Base-by-base conservation (phyloP, 1,284 basidiomycete species). In the Ustilago vetiveriae region DNA sequence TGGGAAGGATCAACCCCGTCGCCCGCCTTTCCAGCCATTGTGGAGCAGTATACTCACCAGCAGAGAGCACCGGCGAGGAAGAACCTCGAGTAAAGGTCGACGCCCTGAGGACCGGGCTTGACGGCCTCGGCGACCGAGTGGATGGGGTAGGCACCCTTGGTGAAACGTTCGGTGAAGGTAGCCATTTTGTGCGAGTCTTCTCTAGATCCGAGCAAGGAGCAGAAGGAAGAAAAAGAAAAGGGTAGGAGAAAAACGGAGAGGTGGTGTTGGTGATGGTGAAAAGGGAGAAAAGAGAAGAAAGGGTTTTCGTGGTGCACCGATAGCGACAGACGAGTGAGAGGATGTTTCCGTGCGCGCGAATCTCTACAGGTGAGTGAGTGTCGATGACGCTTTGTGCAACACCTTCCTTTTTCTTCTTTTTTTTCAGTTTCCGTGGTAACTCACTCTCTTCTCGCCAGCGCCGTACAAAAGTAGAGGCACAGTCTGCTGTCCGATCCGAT, bases 11-110 rank as follows among this genome's bases (percentile, higher is more conserved):
- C n/a, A n/a, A n/a, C n/a, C n/a, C n/a, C n/a, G n/a, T n/a, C n/a
- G n/a, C n/a, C n/a, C n/a, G n/a, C n/a, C n/a, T n/a, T n/a, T n/a
- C n/a, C n/a, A n/a, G n/a, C n/a, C n/a, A n/a, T n/a, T n/a, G n/a
- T n/a, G n/a, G n/a, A n/a, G n/a, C n/a, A n/a, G n/a, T n/a, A n/a
- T n/a, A n/a, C n/a, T 68, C 50, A 71, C 71, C 75, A 97, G 68
- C 94, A 92, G 75, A 95, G 87, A 74, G 88, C 87, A 88, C 94
- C 93, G 81, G 92, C 93, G 69, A 97, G 81, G 68, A 85, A 85
- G 83, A 86, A 86, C 59, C 85, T 82, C 50, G 85, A 67, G 83
- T 86, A 86, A 45, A 80, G 72, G 62, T 75, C 76, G 11, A 75
- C 69, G 43, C 78, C 78, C 50, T 67, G 65, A 14, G 74, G 74